A percentile compares a stretch with the other conserved stretches of the same genome.
Evolutionary conservation across 345 rosid genomes (phyloP).

Genomic region (Eutrema japonicum): DNA sequence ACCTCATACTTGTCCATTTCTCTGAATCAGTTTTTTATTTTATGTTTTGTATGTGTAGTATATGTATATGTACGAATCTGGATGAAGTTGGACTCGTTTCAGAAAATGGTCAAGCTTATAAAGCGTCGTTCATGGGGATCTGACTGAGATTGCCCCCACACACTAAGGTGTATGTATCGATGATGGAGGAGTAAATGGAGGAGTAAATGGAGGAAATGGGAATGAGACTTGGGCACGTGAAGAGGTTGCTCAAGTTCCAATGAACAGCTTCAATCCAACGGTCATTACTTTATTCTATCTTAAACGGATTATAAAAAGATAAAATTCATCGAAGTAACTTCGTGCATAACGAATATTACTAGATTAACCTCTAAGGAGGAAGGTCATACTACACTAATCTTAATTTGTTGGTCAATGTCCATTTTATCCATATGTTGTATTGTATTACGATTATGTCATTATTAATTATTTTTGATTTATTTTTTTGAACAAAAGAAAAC

Average conservation of each 20-base stretch:
- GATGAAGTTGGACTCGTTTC: neutral
- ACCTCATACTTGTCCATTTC: slow-evolving; percentile 83
- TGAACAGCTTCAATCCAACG: slow-evolving; percentile 37
- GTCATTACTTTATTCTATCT: slow-evolving; percentile 12
- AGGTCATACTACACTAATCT: too few species aligned
- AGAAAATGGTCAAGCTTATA: slow-evolving; percentile 19
- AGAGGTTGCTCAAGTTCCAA: slow-evolving; percentile 30
- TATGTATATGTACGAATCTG: neutral
- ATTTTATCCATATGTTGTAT: too few species aligned
- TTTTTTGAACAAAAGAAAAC: too few species aligned
- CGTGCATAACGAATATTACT: too few species aligned
- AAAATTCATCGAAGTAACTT: too few species aligned
- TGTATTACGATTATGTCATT: too few species aligned
- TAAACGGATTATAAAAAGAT: neutral
- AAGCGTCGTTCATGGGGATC: slow-evolving; percentile 39
- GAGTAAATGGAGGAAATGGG: slow-evolving; percentile 45
- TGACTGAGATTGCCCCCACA: slow-evolving; percentile 31
- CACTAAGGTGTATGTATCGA: slow-evolving; percentile 28
- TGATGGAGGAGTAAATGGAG: slow-evolving; percentile 37
- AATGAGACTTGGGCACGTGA: slow-evolving; percentile 41
- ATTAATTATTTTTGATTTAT: too few species aligned
- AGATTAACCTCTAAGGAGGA: too few species aligned
- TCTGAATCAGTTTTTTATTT: neutral
- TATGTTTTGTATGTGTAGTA: neutral
- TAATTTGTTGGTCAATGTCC: too few species aligned